A percentile compares a stretch with the other conserved stretches of the same genome.
Evolutionary conservation across 192 early-diverging fungal genomes (phyloP).

Genomic region (Backusella westeae): DNA sequence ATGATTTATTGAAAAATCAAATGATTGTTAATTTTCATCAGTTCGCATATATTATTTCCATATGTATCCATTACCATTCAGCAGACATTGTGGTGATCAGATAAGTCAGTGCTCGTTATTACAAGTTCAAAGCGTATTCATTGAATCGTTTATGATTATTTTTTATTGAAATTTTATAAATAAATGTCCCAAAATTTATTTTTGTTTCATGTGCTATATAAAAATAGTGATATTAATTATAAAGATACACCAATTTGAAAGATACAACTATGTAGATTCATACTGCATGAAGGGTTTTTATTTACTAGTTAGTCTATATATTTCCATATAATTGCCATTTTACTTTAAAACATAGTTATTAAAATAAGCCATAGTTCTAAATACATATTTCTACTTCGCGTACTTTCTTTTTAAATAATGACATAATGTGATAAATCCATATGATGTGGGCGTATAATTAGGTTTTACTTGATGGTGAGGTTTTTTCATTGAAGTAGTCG

Average conservation of each 20-base stretch:
- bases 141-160: too few relatives aligned
- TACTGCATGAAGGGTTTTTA: neutral
- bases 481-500: neutral
- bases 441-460: neutral
- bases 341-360: neutral
- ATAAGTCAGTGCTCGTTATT: too few relatives aligned
- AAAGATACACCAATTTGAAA: neutral
- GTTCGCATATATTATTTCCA: neutral
- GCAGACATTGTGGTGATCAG: neutral
- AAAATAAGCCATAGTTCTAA: neutral
- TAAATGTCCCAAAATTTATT: too few relatives aligned
- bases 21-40: neutral
- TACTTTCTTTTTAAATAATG: neutral
- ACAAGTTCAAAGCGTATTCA: too few relatives aligned
- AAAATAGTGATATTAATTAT: neutral
- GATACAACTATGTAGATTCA: neutral
- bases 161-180: neutral
- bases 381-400: neutral
- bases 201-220: neutral
- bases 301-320: neutral
- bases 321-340: neutral
- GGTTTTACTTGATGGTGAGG: neutral
- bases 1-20: neutral
- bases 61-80: neutral
- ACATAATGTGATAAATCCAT: neutral